phyloP scores from a whole-genome alignment of 306 rosid species.

The Ormosia semicastrata region DNA sequence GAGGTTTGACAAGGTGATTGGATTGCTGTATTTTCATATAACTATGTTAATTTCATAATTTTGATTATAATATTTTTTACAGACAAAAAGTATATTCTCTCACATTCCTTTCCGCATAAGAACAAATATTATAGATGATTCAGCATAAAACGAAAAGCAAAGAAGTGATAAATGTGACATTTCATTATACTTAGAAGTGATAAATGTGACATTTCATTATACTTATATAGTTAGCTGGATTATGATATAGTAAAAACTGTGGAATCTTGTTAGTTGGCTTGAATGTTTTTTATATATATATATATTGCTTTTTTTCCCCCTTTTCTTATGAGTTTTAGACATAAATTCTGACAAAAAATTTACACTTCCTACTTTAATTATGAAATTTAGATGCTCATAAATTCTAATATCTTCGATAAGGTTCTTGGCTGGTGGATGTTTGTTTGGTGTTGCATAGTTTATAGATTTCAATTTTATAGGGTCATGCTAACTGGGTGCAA shows the following conservation, averaged over 20 bases:
- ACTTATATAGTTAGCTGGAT: not conserved
- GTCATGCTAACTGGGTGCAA: conserved; percentile 37
- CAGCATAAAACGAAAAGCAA: not conserved
- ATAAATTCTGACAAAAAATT: not conserved
- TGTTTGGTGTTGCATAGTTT: conserved; percentile 7
- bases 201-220: not conserved
- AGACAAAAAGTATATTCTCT: not conserved
- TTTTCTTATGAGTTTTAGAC: not conserved
- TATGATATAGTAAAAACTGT: not conserved
- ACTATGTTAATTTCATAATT: not conserved
- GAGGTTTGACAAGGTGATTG: not conserved
- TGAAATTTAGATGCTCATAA: not conserved
- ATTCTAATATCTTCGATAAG: not conserved
- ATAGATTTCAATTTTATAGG: conserved; percentile 11
- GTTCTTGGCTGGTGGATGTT: conserved; percentile 6
- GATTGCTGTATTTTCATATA: not conserved
- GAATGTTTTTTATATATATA: not conserved
- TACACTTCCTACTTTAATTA: not conserved
- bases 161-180: not conserved
- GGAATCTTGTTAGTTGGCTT: not conserved
- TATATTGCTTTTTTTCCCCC: not conserved
- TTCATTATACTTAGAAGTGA: not conserved
- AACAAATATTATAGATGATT: not conserved
- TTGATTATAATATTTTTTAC: not conserved
- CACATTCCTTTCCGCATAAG: not conserved